These are phyloP conservation scores for Furcasterigmium sp. DNA, from an alignment of 2,329 filamentous ascomycete genomes.

Conservation along the genomic window DNA sequence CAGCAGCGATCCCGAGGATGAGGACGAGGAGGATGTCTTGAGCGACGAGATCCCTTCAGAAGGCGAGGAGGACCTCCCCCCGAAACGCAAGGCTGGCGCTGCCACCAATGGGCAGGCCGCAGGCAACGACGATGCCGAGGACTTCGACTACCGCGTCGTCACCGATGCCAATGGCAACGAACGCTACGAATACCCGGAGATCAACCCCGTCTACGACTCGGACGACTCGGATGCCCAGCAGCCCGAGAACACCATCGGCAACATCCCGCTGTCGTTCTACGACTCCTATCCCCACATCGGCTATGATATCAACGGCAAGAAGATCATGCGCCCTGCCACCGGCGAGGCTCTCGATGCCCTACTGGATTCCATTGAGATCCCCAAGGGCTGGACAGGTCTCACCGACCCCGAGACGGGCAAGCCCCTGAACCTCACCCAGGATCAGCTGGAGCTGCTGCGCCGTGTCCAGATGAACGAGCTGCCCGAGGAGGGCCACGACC, in stretches of 20 bases:
- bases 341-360: conserved; percentile 90
- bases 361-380: conserved; percentile 92
- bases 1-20: conserved; percentile 24
- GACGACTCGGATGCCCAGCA: conserved; percentile 84
- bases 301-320: conserved; percentile 98
- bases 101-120: too few relatives aligned
- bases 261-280: conserved; percentile 93
- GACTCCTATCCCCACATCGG: conserved; percentile 97
- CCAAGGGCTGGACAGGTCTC: conserved; percentile 94
- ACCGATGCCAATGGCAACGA: conserved; percentile 86
- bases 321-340: conserved; percentile 91
- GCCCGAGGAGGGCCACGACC: conserved; percentile 83
- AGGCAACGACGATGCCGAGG: conserved; percentile 28
- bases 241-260: conserved; percentile 83
- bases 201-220: conserved; percentile 91
- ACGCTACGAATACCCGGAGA: conserved; percentile 88
- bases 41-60: conserved; percentile 38
- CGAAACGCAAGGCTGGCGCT: conserved; percentile 21
- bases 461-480: conserved; percentile 86
- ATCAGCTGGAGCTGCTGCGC: conserved; percentile 84
- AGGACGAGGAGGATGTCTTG: conserved; percentile 32
- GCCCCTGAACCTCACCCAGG: conserved; percentile 77
- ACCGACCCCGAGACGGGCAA: conserved; percentile 94
- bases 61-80: conserved; percentile 28
- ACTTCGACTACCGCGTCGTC: conserved; percentile 49